phyloP scores from a whole-genome alignment of 768 basidiomycete genomes.

The Tricholoma hemisulphureum region DNA sequence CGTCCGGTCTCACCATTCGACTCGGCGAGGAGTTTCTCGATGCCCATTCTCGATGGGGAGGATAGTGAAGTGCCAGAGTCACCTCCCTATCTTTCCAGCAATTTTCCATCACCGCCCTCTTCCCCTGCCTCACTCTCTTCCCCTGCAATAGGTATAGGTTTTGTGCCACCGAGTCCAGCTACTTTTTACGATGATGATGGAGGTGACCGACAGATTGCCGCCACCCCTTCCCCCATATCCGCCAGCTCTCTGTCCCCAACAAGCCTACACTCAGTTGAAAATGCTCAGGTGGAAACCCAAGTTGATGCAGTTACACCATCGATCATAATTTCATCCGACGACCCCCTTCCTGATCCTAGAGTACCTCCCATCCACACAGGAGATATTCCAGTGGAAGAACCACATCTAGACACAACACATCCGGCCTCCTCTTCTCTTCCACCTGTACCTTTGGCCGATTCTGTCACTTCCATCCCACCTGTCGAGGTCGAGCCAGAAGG shows the following conservation, averaged over 20 bases:
- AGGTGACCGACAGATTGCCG: background rate
- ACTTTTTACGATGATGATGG: background rate
- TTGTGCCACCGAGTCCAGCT: background rate
- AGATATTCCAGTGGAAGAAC: background rate
- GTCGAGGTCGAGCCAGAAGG: background rate
- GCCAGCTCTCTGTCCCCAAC: background rate
- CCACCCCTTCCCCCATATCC: background rate
- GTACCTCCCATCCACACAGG: background rate
- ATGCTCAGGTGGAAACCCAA: background rate
- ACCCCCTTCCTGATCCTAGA: background rate
- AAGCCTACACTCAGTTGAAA: background rate
- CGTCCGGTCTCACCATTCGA: constrained; percentile 25
- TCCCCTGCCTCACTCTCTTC: constrained; percentile 26
- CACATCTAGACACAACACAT: background rate
- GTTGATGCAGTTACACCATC: background rate
- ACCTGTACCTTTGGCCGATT: background rate
- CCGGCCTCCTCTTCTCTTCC: background rate
- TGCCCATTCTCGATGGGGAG: constrained; percentile 17
- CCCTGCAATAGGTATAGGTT: no score
- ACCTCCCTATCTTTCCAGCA: constrained; percentile 18
- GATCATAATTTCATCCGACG: constrained; percentile 19
- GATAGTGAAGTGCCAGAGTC: constrained; percentile 20
- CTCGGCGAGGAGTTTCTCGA: constrained; percentile 30
- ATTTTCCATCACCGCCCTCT: constrained; percentile 29
- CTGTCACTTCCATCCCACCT: background rate